Evolutionary conservation across 2,329 filamentous ascomycete species (phyloP).

Genomic region (Pezicula neosporulosa): DNA sequence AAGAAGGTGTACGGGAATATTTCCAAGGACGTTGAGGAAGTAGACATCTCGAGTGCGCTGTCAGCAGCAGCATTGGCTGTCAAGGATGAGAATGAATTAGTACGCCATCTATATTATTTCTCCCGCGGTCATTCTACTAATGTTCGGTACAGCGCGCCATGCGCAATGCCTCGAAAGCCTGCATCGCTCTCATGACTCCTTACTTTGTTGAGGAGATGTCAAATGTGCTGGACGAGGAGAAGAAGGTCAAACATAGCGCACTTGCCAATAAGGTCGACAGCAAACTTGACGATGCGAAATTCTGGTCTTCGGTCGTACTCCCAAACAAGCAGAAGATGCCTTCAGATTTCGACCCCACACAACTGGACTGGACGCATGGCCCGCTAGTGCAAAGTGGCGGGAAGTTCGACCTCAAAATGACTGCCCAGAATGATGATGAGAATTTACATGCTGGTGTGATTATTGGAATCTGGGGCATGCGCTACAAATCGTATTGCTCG

Average conservation of each 20-base stretch:
- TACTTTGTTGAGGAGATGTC: slow-evolving; percentile 99
- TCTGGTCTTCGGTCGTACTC: slow-evolving; percentile 78
- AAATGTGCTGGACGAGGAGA: slow-evolving; percentile 89
- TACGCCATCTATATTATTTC: slow-evolving; percentile 32
- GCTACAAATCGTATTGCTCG: slow-evolving; percentile 95
- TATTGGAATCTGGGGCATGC: slow-evolving; percentile 83
- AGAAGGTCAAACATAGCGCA: slow-evolving; percentile 88
- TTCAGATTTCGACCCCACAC: slow-evolving; percentile 78
- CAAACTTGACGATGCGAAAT: slow-evolving; percentile 91
- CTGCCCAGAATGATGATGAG: slow-evolving; percentile 74
- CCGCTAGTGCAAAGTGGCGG: slow-evolving; percentile 94
- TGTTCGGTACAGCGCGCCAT: slow-evolving; percentile 64
- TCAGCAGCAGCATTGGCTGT: slow-evolving; percentile 82
- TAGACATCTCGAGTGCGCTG: slow-evolving; percentile 79
- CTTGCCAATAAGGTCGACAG: slow-evolving; percentile 84
- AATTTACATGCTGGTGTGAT: slow-evolving; percentile 89
- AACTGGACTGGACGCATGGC: slow-evolving; percentile 91
- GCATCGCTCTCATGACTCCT: slow-evolving; percentile 89
- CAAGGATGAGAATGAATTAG: slow-evolving; percentile 91
- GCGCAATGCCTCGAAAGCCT: slow-evolving; percentile 90
- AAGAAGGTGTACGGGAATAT: slow-evolving; percentile 76
- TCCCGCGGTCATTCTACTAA: slow-evolving; percentile 2
- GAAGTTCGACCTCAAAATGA: slow-evolving; percentile 86
- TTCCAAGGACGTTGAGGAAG: slow-evolving; percentile 82
- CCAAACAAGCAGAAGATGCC: slow-evolving; percentile 74